Base-by-base conservation (phyloP, 2,329 filamentous ascomycete species). In the Ceratocystis huliohia region DNA sequence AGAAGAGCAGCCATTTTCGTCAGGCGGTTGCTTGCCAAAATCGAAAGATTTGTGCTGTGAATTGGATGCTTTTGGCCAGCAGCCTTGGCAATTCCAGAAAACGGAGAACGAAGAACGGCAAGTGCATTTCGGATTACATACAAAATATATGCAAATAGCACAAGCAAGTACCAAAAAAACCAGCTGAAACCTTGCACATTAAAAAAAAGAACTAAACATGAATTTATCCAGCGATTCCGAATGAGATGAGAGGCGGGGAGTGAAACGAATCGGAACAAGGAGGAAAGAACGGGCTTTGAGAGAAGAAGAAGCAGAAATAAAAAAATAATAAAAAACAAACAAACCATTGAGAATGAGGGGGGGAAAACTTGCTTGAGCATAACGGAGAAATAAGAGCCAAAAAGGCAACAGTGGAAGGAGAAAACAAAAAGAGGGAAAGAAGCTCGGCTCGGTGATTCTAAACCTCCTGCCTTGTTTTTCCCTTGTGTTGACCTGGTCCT, bases 121-220 rank as follows among this genome's bases (percentile, higher is more conserved):
- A 20, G 22, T 20, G 22, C 48, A 50, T 50, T 50, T 41, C 2
- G 48, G n/a, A 50, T 50, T 50, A 50, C 17, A 50, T 50, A 50
- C 48, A 50, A 50, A 50, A 50, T 50, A 50, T 20, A 22, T 50
- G 48, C 48, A 50, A 50, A 50, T 50, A 50, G 48, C 48, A 50
- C 37, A 41, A 41, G 37, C 10, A 41, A 41, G 37, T 15, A 15
- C n/a, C 48, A 13, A 25, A 50, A 48, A 25, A 50, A 50, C 10
- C 46, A 22, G 46, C 46, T 50, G 46, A 50, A 50, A 50, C 46
- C 17, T 50, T n/a, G 45, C 45, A 48, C 17, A 48, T 20, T 8
- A 20, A 48, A 48, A 20, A 22, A 48, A n/a, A 48, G 20, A 48
- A 22, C 46, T 17, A 48, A 17, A 48, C 17, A 17, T 8, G 46